Conservation (phyloP, 2,329 filamentous ascomycete genomes). For the Elsinoe arachidis region DNA sequence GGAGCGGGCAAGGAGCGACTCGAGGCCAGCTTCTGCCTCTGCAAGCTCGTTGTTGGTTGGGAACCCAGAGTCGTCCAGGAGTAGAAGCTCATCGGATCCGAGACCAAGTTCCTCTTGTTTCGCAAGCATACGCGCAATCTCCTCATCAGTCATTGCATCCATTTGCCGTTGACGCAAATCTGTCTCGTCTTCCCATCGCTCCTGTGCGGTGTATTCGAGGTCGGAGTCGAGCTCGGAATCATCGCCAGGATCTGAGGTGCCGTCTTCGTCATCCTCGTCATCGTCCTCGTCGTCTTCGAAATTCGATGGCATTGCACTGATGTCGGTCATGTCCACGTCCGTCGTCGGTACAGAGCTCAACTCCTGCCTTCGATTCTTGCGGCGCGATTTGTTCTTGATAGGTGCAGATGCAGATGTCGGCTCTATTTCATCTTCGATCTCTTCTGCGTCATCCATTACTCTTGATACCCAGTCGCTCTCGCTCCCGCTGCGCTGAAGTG, state of each 20-base stretch:
- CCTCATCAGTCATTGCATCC: slow-evolving; percentile 48
- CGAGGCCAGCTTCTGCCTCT: slow-evolving; percentile 25
- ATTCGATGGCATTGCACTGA: slow-evolving; percentile 12
- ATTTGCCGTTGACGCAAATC: slow-evolving; percentile 33
- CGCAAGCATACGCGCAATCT: slow-evolving; percentile 51
- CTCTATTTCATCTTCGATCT: slow-evolving; percentile 13
- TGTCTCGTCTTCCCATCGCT: slow-evolving; percentile 33
- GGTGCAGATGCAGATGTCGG: slow-evolving; percentile 18
- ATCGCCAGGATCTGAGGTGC: slow-evolving; percentile 28
- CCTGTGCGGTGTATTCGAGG: slow-evolving; percentile 25
- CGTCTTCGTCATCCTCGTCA: slow-evolving; percentile 32
- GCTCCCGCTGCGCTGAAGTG: slow-evolving; percentile 24
- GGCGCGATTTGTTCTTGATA: slow-evolving; percentile 17
- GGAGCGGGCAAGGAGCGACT: slow-evolving; percentile 20
- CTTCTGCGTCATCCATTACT: slow-evolving; percentile 16
- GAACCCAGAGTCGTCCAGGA: slow-evolving; percentile 41
- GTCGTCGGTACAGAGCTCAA: not conserved
- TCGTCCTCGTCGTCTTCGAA: slow-evolving; percentile 27
- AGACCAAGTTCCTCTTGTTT: slow-evolving; percentile 58
- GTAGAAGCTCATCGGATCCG: slow-evolving; percentile 48
- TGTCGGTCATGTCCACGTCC: slow-evolving; percentile 7
- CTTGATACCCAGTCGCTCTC: slow-evolving; percentile 23
- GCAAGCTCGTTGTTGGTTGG: slow-evolving; percentile 23
- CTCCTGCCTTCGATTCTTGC: slow-evolving; percentile 16
- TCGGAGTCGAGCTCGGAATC: slow-evolving; percentile 29